Evolutionary conservation across 176 grass and related monocot species (phyloP).

Genomic region (Aegilops tauschii): DNA sequence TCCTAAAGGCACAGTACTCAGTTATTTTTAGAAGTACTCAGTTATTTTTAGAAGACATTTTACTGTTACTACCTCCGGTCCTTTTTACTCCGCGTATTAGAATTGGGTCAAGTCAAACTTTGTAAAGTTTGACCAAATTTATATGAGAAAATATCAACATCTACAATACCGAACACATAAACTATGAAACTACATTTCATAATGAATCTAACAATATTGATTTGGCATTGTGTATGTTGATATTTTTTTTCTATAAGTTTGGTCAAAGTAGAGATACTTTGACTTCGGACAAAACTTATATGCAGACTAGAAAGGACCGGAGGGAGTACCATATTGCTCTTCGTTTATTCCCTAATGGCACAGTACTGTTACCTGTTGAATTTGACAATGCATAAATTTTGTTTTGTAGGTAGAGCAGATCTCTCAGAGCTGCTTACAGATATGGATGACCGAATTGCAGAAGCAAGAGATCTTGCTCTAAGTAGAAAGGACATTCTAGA

Average conservation of each 20-base stretch:
- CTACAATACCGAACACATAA: no score
- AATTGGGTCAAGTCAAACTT: no score
- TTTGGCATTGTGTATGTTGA: no score
- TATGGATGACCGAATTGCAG: slow-evolving; percentile 59
- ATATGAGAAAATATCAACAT: no score
- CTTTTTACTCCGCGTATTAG: no score
- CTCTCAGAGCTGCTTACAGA: slow-evolving; percentile 59
- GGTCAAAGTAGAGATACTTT: no score
- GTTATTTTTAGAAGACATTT: neutral
- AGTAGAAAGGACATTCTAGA: slow-evolving; percentile 92
- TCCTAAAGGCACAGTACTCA: neutral
- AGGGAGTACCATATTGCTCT: neutral
- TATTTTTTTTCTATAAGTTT: no score
- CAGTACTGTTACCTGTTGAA: neutral
- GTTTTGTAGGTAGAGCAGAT: slow-evolving; percentile 53
- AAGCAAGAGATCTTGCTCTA: slow-evolving; percentile 75
- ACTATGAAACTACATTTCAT: no score
- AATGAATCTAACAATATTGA: no score
- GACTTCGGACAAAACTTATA: no score
- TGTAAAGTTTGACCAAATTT: no score
- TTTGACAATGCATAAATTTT: slow-evolving; percentile 6
- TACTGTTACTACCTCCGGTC: neutral
- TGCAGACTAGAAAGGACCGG: no score
- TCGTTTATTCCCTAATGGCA: neutral
- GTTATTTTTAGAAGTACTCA: neutral